Percentiles rank a stretch among this genome's conserved stretches.
Conservation (phyloP, 129 eudicot genomes). For the Centella asiatica region DNA sequence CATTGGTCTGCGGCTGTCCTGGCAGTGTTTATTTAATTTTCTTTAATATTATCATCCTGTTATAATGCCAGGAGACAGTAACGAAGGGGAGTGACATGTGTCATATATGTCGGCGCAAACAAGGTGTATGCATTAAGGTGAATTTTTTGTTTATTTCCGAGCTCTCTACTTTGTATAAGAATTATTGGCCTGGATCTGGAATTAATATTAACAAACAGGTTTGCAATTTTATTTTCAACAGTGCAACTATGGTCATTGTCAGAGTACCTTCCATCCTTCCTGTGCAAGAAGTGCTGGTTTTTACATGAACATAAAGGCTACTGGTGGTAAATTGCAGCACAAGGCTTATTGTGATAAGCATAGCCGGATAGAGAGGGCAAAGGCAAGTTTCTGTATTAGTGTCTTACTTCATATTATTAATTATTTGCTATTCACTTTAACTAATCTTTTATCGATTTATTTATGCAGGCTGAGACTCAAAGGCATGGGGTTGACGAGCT, state of each 20-base stretch:
- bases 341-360: constrained; percentile 94
- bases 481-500: constrained; percentile 78
- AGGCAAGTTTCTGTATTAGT: constrained; percentile 30
- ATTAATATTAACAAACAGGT: not conserved
- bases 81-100: constrained; percentile 65
- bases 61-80: constrained; percentile 49
- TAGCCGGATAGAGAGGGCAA: constrained; percentile 69
- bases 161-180: not conserved
- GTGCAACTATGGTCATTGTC: constrained; percentile 98
- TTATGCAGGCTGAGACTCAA: constrained; percentile 67
- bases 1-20: not conserved
- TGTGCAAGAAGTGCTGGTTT: constrained; percentile 85
- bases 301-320: constrained; percentile 54
- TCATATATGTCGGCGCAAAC: constrained; percentile 56
- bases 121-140: constrained; percentile 94
- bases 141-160: not conserved
- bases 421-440: not conserved
- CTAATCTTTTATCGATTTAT: constrained; percentile 10
- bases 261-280: constrained; percentile 78
- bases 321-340: constrained; percentile 81
- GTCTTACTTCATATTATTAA: not conserved
- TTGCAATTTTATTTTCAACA: constrained; percentile 19
- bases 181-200: not conserved
- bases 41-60: constrained; percentile 9
- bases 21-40: not conserved